Conservation (phyloP, 2,329 filamentous ascomycete genomes). For the Emmonsia crescens region DNA sequence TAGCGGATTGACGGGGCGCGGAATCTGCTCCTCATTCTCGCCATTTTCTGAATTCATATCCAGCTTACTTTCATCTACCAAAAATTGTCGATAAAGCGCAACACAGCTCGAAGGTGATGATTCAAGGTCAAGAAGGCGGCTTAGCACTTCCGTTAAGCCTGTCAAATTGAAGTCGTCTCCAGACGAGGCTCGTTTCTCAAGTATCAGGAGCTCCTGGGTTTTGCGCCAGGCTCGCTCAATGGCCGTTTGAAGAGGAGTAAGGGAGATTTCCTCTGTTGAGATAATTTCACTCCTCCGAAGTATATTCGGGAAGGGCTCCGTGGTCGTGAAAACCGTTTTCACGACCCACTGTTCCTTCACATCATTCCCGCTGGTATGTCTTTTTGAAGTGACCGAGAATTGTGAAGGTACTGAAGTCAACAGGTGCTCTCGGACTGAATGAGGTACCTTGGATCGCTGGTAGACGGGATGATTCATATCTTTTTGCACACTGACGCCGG, state of each 20-base stretch:
- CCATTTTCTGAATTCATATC: conserved; percentile 22
- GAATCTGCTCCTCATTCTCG: conserved; percentile 40
- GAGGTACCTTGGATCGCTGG: conserved; percentile 73
- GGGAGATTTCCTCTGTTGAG: conserved; percentile 51
- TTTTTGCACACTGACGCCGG: conserved; percentile 67
- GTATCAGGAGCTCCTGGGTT: conserved; percentile 66
- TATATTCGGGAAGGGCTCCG: conserved; percentile 83
- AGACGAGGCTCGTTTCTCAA: conserved; percentile 64
- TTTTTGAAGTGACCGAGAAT: conserved; percentile 66
- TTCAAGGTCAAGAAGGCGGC: conserved; percentile 66
- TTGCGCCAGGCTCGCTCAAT: conserved; percentile 84
- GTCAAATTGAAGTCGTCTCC: conserved; percentile 61
- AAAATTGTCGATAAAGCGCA: conserved; percentile 61
- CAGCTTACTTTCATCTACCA: conserved; percentile 41
- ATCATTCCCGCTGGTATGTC: conserved; percentile 56
- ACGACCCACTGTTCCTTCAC: conserved; percentile 65
- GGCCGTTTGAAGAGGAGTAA: conserved; percentile 73
- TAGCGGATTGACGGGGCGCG: conserved; percentile 42
- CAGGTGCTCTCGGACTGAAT: conserved; percentile 75
- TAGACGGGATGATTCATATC: conserved; percentile 75
- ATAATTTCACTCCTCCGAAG: conserved; percentile 78
- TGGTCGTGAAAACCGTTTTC: conserved; percentile 73
- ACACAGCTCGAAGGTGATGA: conserved; percentile 65
- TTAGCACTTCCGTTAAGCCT: conserved; percentile 62
- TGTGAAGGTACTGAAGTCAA: conserved; percentile 64